A percentile compares a stretch with the other conserved stretches of the same genome.
Evolutionary conservation across 2,329 filamentous ascomycete species (phyloP).

Genomic region (Xylaria sp.): DNA sequence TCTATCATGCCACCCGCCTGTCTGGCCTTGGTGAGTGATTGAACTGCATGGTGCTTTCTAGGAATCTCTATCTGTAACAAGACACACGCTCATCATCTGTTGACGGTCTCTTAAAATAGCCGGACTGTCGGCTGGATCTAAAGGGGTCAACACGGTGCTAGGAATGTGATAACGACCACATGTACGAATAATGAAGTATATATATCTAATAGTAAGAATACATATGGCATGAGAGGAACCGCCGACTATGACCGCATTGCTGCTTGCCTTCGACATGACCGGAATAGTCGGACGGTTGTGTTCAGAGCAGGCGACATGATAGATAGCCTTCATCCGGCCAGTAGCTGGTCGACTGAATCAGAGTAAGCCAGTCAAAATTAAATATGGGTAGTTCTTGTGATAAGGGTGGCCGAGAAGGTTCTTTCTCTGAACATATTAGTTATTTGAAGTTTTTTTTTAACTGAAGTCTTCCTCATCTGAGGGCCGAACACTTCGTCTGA

Average conservation of each 20-base stretch:
- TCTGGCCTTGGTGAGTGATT: background rate
- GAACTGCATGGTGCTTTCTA: background rate
- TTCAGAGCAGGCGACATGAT: background rate
- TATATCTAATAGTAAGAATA: background rate
- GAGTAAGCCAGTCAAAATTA: background rate
- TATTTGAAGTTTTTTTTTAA: slow-evolving; percentile 25
- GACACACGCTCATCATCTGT: background rate
- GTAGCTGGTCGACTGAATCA: background rate
- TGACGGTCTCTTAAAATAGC: background rate
- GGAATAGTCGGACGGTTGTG: background rate
- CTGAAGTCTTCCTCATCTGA: slow-evolving; percentile 2
- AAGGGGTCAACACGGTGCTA: background rate
- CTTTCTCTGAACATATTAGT: slow-evolving; percentile 25
- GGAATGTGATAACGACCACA: slow-evolving; percentile 8
- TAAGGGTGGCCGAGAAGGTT: background rate
- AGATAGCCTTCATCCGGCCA: background rate
- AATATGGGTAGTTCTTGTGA: background rate
- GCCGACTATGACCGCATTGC: background rate
- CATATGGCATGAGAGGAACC: slow-evolving; percentile 1
- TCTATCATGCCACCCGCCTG: background rate
- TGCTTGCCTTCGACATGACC: background rate
- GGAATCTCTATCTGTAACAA: background rate
- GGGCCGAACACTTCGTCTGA: slow-evolving; percentile 7
- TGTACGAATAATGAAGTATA: slow-evolving; percentile 13
- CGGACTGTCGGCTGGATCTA: background rate